These are phyloP conservation scores for Suillus americanus DNA, from an alignment of 768 basidiomycete species.

Conservation along the genomic window DNA sequence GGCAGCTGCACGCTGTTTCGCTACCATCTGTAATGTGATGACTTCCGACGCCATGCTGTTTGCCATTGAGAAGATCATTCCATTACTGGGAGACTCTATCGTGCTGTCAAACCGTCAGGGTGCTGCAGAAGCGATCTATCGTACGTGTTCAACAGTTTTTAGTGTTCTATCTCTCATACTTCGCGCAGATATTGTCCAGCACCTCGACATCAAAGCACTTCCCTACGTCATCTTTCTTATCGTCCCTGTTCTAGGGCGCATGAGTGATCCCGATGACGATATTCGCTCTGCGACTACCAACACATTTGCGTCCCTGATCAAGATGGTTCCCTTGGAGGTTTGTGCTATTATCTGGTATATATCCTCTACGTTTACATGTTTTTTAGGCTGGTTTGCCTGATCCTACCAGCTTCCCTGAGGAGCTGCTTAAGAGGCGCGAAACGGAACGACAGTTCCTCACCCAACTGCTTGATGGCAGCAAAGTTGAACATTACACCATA, in stretches of 20 bases:
- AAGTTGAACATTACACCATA: slow-evolving; percentile 87
- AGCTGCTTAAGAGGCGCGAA: slow-evolving; percentile 82
- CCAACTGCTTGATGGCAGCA: slow-evolving; percentile 92
- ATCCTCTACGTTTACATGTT: neutral
- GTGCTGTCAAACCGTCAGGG: slow-evolving; percentile 81
- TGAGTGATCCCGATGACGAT: slow-evolving; percentile 93
- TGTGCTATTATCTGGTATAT: slow-evolving; percentile 15
- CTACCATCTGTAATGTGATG: slow-evolving; percentile 85
- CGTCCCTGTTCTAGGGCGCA: slow-evolving; percentile 92
- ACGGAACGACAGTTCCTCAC: slow-evolving; percentile 88
- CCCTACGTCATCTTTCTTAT: slow-evolving; percentile 97
- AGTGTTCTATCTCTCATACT: slow-evolving; percentile 14
- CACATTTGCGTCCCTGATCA: slow-evolving; percentile 94
- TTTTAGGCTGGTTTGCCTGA: slow-evolving; percentile 92
- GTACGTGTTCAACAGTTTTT: slow-evolving; percentile 49
- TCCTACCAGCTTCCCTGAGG: slow-evolving; percentile 87
- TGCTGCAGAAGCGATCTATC: slow-evolving; percentile 85
- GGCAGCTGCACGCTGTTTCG: slow-evolving; percentile 82
- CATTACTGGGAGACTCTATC: slow-evolving; percentile 77
- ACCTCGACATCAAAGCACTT: slow-evolving; percentile 89
- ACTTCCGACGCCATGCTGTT: slow-evolving; percentile 83
- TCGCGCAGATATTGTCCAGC: slow-evolving; percentile 79
- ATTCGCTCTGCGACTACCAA: slow-evolving; percentile 94
- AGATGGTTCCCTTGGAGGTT: slow-evolving; percentile 98
- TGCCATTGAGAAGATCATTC: slow-evolving; percentile 84